A percentile compares a stretch with the other conserved stretches of the same genome.
Evolutionary conservation across 805 yeast species (phyloP).

Genomic region (Pichia manshurica): DNA sequence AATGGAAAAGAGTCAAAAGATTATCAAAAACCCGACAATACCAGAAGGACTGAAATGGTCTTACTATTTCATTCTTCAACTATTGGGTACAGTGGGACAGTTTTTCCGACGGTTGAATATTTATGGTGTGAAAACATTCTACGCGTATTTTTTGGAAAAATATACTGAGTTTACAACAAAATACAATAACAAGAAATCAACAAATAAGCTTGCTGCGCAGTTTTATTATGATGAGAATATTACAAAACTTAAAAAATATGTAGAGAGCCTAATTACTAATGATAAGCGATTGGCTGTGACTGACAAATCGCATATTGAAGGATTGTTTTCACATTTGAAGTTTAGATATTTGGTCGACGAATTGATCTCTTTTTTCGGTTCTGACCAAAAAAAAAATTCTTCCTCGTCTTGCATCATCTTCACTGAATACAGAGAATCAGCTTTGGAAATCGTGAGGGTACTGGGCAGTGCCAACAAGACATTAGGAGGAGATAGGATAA

Average conservation of each 20-base stretch:
- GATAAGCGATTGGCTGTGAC: conserved; percentile 22
- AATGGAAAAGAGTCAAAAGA: conserved; percentile 58
- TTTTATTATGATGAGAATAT: conserved; percentile 53
- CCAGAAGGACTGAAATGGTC: conserved; percentile 75
- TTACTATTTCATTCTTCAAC: conserved; percentile 52
- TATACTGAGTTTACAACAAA: conserved; percentile 53
- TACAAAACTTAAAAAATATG: conserved; percentile 36
- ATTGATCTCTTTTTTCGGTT: conserved; percentile 36
- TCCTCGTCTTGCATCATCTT: conserved; percentile 79
- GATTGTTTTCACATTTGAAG: conserved; percentile 63
- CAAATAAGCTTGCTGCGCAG: conserved; percentile 54
- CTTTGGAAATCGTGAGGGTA: conserved; percentile 72
- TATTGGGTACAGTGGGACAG: conserved; percentile 68
- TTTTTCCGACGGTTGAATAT: conserved; percentile 62
- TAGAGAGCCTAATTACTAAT: conserved; percentile 37
- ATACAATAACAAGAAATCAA: conserved; percentile 50
- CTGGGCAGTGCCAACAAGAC: conserved; percentile 39
- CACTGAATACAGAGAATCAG: conserved; percentile 85
- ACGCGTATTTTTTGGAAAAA: conserved; percentile 56
- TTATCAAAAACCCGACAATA: conserved; percentile 46
- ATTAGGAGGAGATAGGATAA: conserved; percentile 32
- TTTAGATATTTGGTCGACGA: conserved; percentile 54
- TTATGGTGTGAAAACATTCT: conserved; percentile 80
- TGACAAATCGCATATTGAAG: conserved; percentile 21
- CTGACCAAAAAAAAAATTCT: conserved; percentile 24